Evolutionary conservation across 805 yeast genomes (phyloP), one percentile per base, ranked within the genome.

Genomic region (Metschnikowia cubensis): DNA sequence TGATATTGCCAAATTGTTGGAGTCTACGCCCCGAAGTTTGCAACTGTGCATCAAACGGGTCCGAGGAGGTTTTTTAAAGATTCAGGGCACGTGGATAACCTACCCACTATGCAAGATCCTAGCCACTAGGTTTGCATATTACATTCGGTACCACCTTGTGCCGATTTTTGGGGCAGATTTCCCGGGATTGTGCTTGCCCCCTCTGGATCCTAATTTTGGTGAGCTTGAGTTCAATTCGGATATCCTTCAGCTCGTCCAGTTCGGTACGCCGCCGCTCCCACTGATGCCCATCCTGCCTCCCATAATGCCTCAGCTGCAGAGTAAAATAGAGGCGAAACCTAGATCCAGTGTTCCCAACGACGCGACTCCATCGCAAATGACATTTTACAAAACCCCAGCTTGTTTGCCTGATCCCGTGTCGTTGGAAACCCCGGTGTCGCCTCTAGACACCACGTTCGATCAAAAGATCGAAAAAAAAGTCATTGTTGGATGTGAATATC

Each of bases 71-170:
- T 89, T 82, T 60, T 76, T 90, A 56, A 89, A 89, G 71, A 89
- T 91, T 56, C 97, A 90, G 69, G 97, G 97, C 3, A 89, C 96
- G 7, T 91, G 97, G 97, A 69, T 89, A 36, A 92, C 96, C 1
- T 85, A 69, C 60, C 79, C 77, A 8, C 73, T 87, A 45, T 89
- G 95, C 21, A 76, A 75, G 52, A 69, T 79, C 32, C 70, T 90
- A 47, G 92, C 96, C 3, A 66, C 80, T 33, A 78, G 85, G 46
- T 87, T 89, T 59, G 87, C 96, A 69, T 89, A 79, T 66, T 81
- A 83, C 50, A 85, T 90, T 41, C 73, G 97, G 50, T 86, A 73
- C 63, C 81, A 87, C 18, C 69, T 90, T 56, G 78, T 89, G 25
- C 96, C 97, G 2, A 57, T 90, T 6, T 90, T 90, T 68, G 97